Percentiles rank a stretch among this genome's conserved stretches.
phyloP scores from a whole-genome alignment of 345 rosid genomes.

The Lumnitzera littorea region DNA sequence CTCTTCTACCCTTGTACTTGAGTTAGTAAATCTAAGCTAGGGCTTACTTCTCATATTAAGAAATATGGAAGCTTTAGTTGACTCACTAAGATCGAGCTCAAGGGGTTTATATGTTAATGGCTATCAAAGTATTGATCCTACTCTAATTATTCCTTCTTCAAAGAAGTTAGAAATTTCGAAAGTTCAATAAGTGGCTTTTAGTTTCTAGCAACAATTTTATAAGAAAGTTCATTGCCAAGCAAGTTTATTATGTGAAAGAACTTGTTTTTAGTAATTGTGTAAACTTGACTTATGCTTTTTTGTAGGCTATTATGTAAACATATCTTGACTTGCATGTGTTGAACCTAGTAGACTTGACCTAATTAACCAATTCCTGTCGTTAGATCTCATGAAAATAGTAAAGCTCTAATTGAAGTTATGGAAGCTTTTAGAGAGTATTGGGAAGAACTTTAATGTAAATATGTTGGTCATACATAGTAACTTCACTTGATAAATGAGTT shows the following conservation, averaged over 20 bases:
- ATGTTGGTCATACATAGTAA: constrained; percentile 69
- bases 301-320: constrained; percentile 57
- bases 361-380: too few relatives aligned
- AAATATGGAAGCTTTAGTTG: constrained; percentile 46
- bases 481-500: constrained; percentile 51
- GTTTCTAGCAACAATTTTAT: constrained; percentile 55
- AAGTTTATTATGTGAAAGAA: constrained; percentile 57
- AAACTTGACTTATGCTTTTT: constrained; percentile 66
- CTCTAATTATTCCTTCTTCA: constrained; percentile 51
- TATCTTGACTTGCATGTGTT: constrained; percentile 52
- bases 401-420: constrained; percentile 81
- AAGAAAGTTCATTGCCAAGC: constrained; percentile 25
- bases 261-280: constrained; percentile 55
- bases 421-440: constrained; percentile 60
- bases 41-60: constrained; percentile 68
- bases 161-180: constrained; percentile 55
- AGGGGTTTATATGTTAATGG: constrained; percentile 67
- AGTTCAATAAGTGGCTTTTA: constrained; percentile 64
- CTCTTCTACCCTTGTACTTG: constrained; percentile 53
- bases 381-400: constrained; percentile 41
- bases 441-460: constrained; percentile 60
- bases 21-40: constrained; percentile 65
- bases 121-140: constrained; percentile 60
- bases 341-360: constrained; percentile 44
- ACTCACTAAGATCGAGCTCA: constrained; percentile 48